These are phyloP conservation scores for Trichophyton benhamiae DNA, from an alignment of 2,329 filamentous ascomycete species.

Conservation along the genomic window DNA sequence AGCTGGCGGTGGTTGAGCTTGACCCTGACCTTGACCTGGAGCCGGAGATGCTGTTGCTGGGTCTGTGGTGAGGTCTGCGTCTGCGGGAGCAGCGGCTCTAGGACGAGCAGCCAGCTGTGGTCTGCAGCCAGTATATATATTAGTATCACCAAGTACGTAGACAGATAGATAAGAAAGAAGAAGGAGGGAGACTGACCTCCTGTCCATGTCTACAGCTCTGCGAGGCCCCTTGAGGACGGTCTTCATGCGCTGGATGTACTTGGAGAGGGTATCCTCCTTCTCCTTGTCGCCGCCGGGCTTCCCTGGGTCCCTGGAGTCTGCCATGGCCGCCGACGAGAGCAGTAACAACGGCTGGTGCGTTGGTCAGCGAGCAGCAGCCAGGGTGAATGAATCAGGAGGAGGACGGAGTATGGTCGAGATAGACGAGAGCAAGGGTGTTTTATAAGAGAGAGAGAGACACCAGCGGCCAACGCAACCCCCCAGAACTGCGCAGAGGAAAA, in stretches of 20 bases:
- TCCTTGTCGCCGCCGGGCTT: constrained; percentile 10
- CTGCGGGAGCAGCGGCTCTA: neutral
- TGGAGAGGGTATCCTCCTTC: constrained; percentile 25
- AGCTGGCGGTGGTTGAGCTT: neutral
- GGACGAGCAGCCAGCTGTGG: neutral
- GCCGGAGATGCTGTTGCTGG: too few relatives aligned
- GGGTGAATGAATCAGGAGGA: neutral
- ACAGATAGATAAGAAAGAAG: neutral
- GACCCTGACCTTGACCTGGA: too few relatives aligned
- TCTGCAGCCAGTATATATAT: neutral
- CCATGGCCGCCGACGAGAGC: constrained; percentile 8
- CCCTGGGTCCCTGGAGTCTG: constrained; percentile 9
- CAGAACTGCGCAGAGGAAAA: too few relatives aligned
- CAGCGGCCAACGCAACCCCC: neutral
- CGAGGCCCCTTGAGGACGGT: constrained; percentile 25
- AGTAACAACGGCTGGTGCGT: too few relatives aligned
- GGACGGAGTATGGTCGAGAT: neutral
- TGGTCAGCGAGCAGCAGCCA: neutral
- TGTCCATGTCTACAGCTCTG: constrained; percentile 8
- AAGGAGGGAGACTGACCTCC: too few relatives aligned
- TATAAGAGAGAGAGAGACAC: neutral
- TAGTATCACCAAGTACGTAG: neutral
- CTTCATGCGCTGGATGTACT: constrained; percentile 30
- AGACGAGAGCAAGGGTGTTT: neutral
- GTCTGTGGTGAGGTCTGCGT: neutral